A percentile compares a stretch with the other conserved stretches of the same genome.
phyloP scores from a whole-genome alignment of 805 yeast species.

The Sugiyamaella floridensis region DNA sequence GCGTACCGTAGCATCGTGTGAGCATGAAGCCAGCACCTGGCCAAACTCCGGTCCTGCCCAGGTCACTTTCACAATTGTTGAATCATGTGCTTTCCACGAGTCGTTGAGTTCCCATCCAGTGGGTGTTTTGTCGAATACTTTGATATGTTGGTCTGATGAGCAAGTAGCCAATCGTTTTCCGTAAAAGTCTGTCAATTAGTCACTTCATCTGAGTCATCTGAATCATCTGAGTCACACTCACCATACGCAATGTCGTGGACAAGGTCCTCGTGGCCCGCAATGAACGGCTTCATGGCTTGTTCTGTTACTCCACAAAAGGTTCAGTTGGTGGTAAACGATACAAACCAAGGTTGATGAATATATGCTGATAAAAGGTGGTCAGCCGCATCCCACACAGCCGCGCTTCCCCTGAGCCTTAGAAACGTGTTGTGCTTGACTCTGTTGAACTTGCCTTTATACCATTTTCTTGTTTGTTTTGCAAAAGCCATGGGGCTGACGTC shows the following conservation, averaged over 20 bases:
- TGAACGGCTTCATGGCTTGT: constrained; percentile 60
- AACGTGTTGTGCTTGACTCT: not conserved
- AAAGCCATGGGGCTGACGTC: not conserved
- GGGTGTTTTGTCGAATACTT: constrained; percentile 62
- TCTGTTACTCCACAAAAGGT: not conserved
- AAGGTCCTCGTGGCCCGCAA: constrained; percentile 88
- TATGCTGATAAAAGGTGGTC: not conserved
- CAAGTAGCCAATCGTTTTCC: constrained; percentile 91
- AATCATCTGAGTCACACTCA: constrained; percentile 9
- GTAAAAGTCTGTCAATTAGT: constrained; percentile 50
- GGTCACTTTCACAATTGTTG: constrained; percentile 69
- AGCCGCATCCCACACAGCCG: not conserved
- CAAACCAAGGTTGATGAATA: not conserved
- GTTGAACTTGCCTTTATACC: not conserved
- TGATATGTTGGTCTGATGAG: constrained; percentile 88
- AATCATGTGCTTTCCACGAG: constrained; percentile 93
- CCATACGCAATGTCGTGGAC: constrained; percentile 84
- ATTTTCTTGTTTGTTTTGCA: not conserved
- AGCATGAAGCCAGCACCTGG: constrained; percentile 75
- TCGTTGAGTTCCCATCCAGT: constrained; percentile 73
- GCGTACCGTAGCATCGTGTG: constrained; percentile 82
- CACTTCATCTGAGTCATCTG: not conserved
- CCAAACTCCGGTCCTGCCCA: constrained; percentile 97
- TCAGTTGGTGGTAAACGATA: not conserved
- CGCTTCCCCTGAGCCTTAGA: not conserved